phyloP scores from a whole-genome alignment of 2,329 filamentous ascomycete species.

The Coleophoma crateriformis region DNA sequence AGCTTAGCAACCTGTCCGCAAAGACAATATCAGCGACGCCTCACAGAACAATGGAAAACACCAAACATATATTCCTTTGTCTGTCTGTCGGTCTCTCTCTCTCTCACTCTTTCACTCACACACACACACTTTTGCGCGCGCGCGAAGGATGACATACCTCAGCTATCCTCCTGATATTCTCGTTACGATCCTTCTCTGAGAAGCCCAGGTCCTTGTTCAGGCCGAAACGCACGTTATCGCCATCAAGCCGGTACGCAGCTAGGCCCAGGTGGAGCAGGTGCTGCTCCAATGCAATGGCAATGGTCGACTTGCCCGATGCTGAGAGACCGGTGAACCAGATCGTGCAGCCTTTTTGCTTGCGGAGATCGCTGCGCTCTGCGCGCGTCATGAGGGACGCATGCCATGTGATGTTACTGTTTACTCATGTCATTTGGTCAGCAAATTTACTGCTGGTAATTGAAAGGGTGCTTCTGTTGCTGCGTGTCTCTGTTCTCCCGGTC shows the following conservation, averaged over 20 bases:
- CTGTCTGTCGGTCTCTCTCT: background rate
- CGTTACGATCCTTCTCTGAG: constrained; percentile 85
- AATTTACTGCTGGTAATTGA: background rate
- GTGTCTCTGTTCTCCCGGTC: constrained; percentile 12
- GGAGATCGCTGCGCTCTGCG: constrained; percentile 66
- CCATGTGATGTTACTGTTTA: constrained; percentile 79
- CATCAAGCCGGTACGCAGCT: constrained; percentile 87
- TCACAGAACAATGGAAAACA: background rate
- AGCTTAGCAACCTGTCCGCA: constrained; percentile 73
- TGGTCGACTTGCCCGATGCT: constrained; percentile 94
- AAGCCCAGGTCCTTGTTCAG: constrained; percentile 98
- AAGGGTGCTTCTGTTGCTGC: background rate
- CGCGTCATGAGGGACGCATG: constrained; percentile 71
- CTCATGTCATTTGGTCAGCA: constrained; percentile 3
- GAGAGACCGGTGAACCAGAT: constrained; percentile 98
- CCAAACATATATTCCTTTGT: background rate
- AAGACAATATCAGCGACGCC: constrained; percentile 2
- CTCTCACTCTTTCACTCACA: background rate
- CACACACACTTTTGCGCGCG: background rate
- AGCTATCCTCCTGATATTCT: constrained; percentile 95
- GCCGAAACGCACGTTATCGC: constrained; percentile 97
- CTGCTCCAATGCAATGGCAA: constrained; percentile 94
- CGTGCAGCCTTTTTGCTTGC: constrained; percentile 85
- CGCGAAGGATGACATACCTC: constrained; percentile 45
- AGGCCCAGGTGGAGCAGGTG: constrained; percentile 84